Conservation (phyloP, 2,329 filamentous ascomycete genomes). For the Beauveria sp. region DNA sequence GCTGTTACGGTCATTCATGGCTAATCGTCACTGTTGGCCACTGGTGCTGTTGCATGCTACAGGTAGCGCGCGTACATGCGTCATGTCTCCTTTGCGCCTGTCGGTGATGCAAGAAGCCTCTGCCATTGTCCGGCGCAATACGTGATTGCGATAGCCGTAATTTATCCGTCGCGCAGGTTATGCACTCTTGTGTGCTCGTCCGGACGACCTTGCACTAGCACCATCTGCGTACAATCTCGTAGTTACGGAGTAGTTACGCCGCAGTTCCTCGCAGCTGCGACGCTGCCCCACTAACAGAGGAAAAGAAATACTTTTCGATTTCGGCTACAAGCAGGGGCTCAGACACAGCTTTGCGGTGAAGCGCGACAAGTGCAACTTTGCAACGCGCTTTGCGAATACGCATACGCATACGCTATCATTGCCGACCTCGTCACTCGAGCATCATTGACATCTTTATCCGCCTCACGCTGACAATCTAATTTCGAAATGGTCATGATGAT, state of each 20-base stretch:
- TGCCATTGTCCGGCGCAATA: background rate
- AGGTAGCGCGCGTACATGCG: too few species aligned
- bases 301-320: background rate
- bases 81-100: background rate
- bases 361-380: background rate
- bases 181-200: background rate
- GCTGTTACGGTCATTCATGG: too few species aligned
- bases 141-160: background rate
- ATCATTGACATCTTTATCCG: background rate
- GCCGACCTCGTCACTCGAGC: background rate
- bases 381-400: slow-evolving; percentile 4
- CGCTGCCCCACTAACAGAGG: background rate
- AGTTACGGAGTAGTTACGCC: background rate
- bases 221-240: background rate
- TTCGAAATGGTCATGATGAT: too few species aligned
- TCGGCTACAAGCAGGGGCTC: too few species aligned
- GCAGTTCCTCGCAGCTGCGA: background rate
- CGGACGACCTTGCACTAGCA: slow-evolving; percentile 2
- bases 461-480: too few species aligned
- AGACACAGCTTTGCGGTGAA: background rate
- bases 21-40: too few species aligned
- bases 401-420: slow-evolving; percentile 3
- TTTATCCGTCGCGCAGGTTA: background rate
- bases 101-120: background rate
- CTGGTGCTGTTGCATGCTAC: too few species aligned